Base-by-base conservation (phyloP, 2,329 filamentous ascomycete species). In the Colletotrichum tamarilloi region DNA sequence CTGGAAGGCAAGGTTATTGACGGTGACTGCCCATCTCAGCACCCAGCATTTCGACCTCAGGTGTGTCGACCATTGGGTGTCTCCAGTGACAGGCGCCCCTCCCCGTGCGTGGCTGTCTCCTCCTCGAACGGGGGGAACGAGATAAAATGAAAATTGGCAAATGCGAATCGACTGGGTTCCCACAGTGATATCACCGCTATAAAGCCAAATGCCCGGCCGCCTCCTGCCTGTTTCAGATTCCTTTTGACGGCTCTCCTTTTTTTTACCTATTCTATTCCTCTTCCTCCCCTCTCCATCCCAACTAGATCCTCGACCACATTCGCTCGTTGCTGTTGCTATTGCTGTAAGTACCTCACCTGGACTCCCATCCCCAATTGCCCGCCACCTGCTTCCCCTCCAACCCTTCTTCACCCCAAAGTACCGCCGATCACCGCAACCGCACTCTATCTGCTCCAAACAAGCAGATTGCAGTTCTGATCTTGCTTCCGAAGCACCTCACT, bases 101-200 rank as follows among this genome's bases (percentile, higher is more conserved):
- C 52, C 68, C 24, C 32, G 30, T 26, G n/a, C 32, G 30, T 26
- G n/a, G 32, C 66, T 35, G 19, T 55, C 32, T 30, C 58, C 66
- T 42, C 49, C 46, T 64, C 56, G 46, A 67, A 65, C 69, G 65
- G 66, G 66, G 67, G 67, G 71, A 53, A 71, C 67, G 60, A 66
- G 67, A 66, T 66, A 57, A 73, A 73, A 71, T 73, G 67, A 73
- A 73, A 73, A 73, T 73, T 73, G 67, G 71, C 60, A 73, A 70
- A 73, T 73, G 71, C 71, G 67, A 73, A 57, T 57, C 56, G 62
- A 42, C 67, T 66, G 62, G 67, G 71, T 73, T 73, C 67, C 71
- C 71, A 73, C 71, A 73, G 71, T 73, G 70, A 73, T 73, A 73
- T 73, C 71, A 73, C 71, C 71, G 67, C 67, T 73, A 73, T 73